These are phyloP conservation scores for Centrapalus pauciflorus DNA, from an alignment of 129 eudicot genomes.

Conservation along the genomic window DNA sequence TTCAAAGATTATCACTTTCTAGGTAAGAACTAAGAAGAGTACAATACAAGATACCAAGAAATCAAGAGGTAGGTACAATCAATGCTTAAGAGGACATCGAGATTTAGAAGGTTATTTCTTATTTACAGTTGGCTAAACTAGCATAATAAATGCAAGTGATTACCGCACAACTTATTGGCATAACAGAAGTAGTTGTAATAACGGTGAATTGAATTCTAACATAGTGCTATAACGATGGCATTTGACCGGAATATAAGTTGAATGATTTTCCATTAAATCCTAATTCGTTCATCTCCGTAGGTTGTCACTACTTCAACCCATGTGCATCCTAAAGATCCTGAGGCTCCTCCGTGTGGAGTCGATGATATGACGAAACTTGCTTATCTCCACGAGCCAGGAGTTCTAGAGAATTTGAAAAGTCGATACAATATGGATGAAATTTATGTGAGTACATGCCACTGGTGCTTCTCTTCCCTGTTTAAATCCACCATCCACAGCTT, in stretches of 20 bases:
- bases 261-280: slow-evolving; percentile 10
- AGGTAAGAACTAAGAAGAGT: neutral
- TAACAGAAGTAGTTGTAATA: neutral
- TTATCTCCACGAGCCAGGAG: slow-evolving; percentile 96
- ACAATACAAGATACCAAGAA: neutral
- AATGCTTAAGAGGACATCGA: neutral
- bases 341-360: slow-evolving; percentile 73
- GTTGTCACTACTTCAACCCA: slow-evolving; percentile 40
- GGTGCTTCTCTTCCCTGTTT: neutral
- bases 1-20: neutral
- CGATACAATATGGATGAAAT: slow-evolving; percentile 81
- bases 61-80: neutral
- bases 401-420: slow-evolving; percentile 58
- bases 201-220: slow-evolving; percentile 7
- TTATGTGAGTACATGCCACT: slow-evolving; percentile 51
- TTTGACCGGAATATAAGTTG: neutral
- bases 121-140: slow-evolving; percentile 1
- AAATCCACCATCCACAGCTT: neutral
- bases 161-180: neutral
- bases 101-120: neutral
- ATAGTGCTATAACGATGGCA: neutral
- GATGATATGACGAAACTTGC: slow-evolving; percentile 97
- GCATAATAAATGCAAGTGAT: neutral
- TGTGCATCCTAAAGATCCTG: slow-evolving; percentile 72
- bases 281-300: slow-evolving; percentile 30